Conservation (phyloP, 1,139 yeast species). For the Suhomyces maxii region DNA sequence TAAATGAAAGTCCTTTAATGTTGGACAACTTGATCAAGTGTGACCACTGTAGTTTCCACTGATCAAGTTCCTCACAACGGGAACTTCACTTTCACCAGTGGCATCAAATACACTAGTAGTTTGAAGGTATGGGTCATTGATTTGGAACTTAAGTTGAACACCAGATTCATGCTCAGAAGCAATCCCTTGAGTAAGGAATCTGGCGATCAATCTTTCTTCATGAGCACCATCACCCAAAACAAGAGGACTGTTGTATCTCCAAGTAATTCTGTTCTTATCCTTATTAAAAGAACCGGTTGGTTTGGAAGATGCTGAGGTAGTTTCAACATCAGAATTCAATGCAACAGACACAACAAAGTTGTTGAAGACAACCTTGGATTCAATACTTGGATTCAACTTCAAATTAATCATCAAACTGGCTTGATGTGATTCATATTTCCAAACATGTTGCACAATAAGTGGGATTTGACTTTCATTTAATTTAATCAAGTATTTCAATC, state of each 20-base stretch:
- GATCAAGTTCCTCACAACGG: slow-evolving; percentile 34
- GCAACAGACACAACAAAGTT: slow-evolving; percentile 74
- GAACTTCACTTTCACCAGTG: slow-evolving; percentile 23
- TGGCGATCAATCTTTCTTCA: slow-evolving; percentile 67
- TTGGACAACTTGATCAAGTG: not conserved
- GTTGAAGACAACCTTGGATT: slow-evolving; percentile 42
- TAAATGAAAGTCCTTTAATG: too few relatives aligned
- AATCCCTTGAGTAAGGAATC: slow-evolving; percentile 63
- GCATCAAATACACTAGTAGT: slow-evolving; percentile 25
- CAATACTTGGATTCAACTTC: slow-evolving; percentile 50
- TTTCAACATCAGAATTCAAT: slow-evolving; percentile 38
- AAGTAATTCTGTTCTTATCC: slow-evolving; percentile 80
- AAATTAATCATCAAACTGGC: slow-evolving; percentile 80
- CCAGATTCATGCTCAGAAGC: slow-evolving; percentile 73
- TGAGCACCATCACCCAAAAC: slow-evolving; percentile 29
- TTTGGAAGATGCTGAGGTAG: slow-evolving; percentile 76
- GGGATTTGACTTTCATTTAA: slow-evolving; percentile 55
- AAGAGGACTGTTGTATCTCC: slow-evolving; percentile 65
- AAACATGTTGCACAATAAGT: slow-evolving; percentile 71
- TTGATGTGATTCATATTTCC: slow-evolving; percentile 86
- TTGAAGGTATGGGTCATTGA: slow-evolving; percentile 29
- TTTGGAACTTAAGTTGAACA: slow-evolving; percentile 61
- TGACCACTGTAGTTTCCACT: slow-evolving; percentile 42
- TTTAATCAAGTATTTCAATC: slow-evolving; percentile 59
- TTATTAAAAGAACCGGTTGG: slow-evolving; percentile 89